Conservation (phyloP, 441 rosid genomes). For the Pelargonium citronellum region DNA sequence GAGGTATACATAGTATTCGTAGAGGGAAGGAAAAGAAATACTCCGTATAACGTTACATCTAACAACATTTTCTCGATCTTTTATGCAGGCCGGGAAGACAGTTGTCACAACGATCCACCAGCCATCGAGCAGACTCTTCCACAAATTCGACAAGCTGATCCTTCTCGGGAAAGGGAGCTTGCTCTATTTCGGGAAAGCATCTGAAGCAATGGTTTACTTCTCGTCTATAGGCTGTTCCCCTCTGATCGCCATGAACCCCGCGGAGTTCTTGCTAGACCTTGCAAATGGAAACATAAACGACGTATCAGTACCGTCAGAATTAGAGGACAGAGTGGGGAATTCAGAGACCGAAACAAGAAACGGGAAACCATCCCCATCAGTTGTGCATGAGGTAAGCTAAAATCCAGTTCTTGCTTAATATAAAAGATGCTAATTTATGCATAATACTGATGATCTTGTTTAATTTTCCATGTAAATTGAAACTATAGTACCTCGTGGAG, state of each 20-base stretch:
- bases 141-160: slow-evolving; percentile 31
- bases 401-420: no score
- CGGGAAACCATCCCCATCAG: slow-evolving; percentile 7
- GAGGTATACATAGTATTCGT: slow-evolving; percentile 5
- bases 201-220: slow-evolving; percentile 30
- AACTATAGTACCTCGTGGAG: slow-evolving; percentile 24
- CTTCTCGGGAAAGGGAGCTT: slow-evolving; percentile 26
- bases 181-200: slow-evolving; percentile 30
- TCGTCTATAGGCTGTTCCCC: slow-evolving; percentile 32
- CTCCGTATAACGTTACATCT: no score
- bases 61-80: no score
- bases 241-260: slow-evolving; percentile 32
- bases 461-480: no score
- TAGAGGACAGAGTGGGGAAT: slow-evolving; percentile 11
- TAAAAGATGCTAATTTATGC: no score
- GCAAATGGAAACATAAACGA: slow-evolving; percentile 30
- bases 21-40: no score
- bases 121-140: slow-evolving; percentile 30
- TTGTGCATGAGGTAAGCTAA: no score
- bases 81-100: slow-evolving; percentile 20
- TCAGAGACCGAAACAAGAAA: neutral
- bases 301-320: slow-evolving; percentile 23
- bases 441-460: neutral
- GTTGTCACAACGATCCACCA: slow-evolving; percentile 34
- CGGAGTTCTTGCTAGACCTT: slow-evolving; percentile 30